Evolutionary conservation across 768 basidiomycete species (phyloP), one percentile per base, ranked within the genome.

Genomic region (Chalciporus piperatus): DNA sequence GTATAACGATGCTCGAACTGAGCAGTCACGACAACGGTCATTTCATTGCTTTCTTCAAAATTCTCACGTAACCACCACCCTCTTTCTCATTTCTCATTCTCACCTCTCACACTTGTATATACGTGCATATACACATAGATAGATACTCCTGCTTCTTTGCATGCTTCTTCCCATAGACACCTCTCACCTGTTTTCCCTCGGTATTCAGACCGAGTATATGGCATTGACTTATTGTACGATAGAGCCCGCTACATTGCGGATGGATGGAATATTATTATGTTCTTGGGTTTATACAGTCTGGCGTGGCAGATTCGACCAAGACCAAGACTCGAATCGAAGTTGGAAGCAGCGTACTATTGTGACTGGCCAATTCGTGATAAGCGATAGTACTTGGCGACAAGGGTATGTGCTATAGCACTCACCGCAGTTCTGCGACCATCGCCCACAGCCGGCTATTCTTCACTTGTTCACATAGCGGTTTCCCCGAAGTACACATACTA

Each of bases 181-280:
- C 50, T 45, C 56, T 13, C 63, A 50, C 51, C 48, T 52, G n/a
- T 46, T 50, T 43, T 49, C 22, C 22, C 54, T 57, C 51, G 49
- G 55, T n/a, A 23, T 41, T 42, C 45, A 41, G 19, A 17, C 48
- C 53, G 67, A 63, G 55, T 64, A 56, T 65, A 57, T 66, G 54
- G 67, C 67, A 69, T 67, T 66, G 65, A 66, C 57, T 69, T 66
- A 69, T 68, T 67, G 66, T 67, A 67, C 66, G 59, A 63, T 67
- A 67, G 60, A 67, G 48, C 35, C 49, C 53, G 55, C 53, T 12
- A 2, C 42, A 25, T 10, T 51, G 60, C 64, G 62, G 56, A 66
- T 35, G 65, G 65, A 66, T 65, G 66, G 66, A 67, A 67, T 67
- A 62, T 52, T 55, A 63, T 66, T 64, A 57, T 33, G 56, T 55